Evolutionary conservation across 2,329 filamentous ascomycete genomes (phyloP).

Genomic region (Sarocladium oryzae): DNA sequence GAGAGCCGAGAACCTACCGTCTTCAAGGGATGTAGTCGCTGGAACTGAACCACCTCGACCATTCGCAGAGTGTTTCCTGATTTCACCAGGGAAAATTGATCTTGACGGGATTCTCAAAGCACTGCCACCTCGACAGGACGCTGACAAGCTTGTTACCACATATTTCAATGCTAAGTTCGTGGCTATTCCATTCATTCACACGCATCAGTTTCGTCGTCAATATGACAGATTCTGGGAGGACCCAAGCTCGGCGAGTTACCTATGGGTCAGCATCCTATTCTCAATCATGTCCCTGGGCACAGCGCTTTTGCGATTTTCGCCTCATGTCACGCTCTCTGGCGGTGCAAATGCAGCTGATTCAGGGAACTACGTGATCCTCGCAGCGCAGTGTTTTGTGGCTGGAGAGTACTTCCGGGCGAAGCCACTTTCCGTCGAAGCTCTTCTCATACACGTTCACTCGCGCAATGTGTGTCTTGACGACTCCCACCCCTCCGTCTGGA

Average conservation of each 20-base stretch:
- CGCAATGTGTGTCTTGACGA: constrained; percentile 35
- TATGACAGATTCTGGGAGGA: constrained; percentile 42
- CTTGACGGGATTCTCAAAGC: constrained; percentile 24
- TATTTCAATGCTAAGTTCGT: constrained; percentile 35
- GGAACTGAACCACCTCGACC: not conserved
- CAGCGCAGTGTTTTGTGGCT: constrained; percentile 40
- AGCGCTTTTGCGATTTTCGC: not conserved
- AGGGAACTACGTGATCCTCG: constrained; percentile 27
- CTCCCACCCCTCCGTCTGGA: constrained; percentile 39
- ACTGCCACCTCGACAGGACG: constrained; percentile 29
- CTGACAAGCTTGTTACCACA: constrained; percentile 27
- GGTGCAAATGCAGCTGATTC: constrained; percentile 22
- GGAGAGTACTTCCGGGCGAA: constrained; percentile 40
- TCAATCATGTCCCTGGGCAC: constrained; percentile 38
- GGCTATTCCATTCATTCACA: constrained; percentile 32
- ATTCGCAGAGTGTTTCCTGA: not conserved
- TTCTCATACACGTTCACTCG: constrained; percentile 38
- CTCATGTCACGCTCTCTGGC: constrained; percentile 20
- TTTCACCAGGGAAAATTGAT: constrained; percentile 13
- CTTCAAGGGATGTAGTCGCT: not conserved
- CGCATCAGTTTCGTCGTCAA: constrained; percentile 38
- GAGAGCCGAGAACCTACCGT: not conserved
- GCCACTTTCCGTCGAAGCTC: constrained; percentile 41
- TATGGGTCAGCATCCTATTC: constrained; percentile 46
- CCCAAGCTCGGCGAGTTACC: constrained; percentile 30